A percentile compares a stretch with the other conserved stretches of the same genome.
These are phyloP conservation scores for Termitomyces sp. DNA, from an alignment of 768 basidiomycete species.

Conservation along the genomic window DNA sequence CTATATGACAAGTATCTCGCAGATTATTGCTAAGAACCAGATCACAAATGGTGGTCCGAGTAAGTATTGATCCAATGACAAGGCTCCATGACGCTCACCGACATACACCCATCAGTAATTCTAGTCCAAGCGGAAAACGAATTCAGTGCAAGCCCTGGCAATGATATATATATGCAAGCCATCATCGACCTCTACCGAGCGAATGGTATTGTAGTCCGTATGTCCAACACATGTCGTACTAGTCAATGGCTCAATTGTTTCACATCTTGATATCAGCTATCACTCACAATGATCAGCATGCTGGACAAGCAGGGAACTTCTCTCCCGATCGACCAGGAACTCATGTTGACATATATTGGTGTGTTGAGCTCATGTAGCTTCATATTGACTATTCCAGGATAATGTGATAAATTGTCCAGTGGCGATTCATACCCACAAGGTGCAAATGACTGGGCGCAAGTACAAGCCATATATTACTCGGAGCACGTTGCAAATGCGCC, in stretches of 20 bases:
- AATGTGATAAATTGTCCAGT: constrained; percentile 16
- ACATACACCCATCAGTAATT: constrained; percentile 26
- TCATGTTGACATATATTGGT: constrained; percentile 47
- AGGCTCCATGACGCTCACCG: background rate
- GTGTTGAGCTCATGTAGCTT: constrained; percentile 1
- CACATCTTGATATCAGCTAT: constrained; percentile 26
- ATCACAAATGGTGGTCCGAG: constrained; percentile 57
- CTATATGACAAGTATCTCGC: constrained; percentile 45
- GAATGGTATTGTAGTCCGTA: constrained; percentile 43
- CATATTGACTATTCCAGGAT: background rate
- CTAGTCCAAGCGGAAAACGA: constrained; percentile 53
- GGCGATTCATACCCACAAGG: constrained; percentile 51
- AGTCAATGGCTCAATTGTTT: background rate
- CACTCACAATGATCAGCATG: constrained; percentile 44
- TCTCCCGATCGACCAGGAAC: constrained; percentile 40
- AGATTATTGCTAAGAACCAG: constrained; percentile 47
- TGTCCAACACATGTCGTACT: constrained; percentile 11
- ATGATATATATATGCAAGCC: constrained; percentile 44
- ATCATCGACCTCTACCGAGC: constrained; percentile 38
- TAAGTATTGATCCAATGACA: constrained; percentile 16
- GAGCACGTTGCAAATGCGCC: constrained; percentile 36
- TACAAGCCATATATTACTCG: constrained; percentile 42
- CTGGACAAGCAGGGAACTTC: constrained; percentile 40
- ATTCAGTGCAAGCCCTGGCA: constrained; percentile 35
- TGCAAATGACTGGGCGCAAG: constrained; percentile 39